Evolutionary conservation across 257 asterid genomes (phyloP).

Genomic region (Ophiorrhiza pumila): DNA sequence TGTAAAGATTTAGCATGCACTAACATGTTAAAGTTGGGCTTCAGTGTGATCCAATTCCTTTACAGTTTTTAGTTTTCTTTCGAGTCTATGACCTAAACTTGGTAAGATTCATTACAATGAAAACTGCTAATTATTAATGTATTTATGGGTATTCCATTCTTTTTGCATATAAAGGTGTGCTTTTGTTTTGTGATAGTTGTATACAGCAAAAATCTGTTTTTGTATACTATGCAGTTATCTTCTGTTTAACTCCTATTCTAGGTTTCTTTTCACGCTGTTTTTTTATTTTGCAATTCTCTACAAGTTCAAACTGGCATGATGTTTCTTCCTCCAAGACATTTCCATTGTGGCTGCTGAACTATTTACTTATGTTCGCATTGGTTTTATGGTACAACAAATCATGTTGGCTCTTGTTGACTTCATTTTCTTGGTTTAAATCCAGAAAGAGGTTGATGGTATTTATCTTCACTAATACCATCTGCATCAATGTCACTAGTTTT

Average conservation of each 20-base stretch:
- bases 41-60: not conserved
- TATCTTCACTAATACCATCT: not conserved
- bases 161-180: too few relatives aligned
- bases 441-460: not conserved
- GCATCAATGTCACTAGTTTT: not conserved
- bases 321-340: not conserved
- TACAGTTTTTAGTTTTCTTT: not conserved
- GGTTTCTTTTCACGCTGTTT: not conserved
- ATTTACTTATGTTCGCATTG: not conserved
- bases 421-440: not conserved
- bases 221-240: not conserved
- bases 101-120: not conserved
- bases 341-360: not conserved
- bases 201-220: not conserved
- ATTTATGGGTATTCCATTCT: not conserved
- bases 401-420: not conserved
- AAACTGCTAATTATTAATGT: not conserved
- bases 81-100: not conserved
- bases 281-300: too few relatives aligned
- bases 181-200: not conserved
- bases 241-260: not conserved
- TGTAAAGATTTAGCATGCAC: not conserved
- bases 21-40: not conserved
- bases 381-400: not conserved
- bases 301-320: not conserved